These are phyloP conservation scores for Tieghemostelium lacteum DNA, from an alignment of 78 protist species.

Conservation along the genomic window DNA sequence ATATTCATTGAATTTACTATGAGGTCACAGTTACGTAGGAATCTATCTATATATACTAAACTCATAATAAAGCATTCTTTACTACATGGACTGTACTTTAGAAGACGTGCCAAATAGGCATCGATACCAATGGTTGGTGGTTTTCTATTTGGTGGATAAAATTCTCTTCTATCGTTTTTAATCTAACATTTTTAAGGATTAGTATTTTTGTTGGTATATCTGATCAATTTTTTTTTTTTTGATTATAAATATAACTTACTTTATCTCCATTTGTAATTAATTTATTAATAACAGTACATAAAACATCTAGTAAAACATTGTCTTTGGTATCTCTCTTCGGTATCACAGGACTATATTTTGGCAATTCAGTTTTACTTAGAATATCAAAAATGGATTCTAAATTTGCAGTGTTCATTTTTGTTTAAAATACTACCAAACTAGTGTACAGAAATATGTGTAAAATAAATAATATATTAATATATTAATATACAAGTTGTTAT, in stretches of 20 bases:
- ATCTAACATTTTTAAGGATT: slow-evolving; percentile 3
- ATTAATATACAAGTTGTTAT: neutral
- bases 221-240: too few relatives aligned
- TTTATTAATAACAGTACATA: slow-evolving; percentile 75
- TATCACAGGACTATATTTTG: slow-evolving; percentile 48
- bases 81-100: slow-evolving; percentile 78
- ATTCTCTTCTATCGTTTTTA: slow-evolving; percentile 47
- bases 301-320: slow-evolving; percentile 60
- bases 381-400: slow-evolving; percentile 58
- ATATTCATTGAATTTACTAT: slow-evolving; percentile 75
- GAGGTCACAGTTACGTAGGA: slow-evolving; percentile 50
- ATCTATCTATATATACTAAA: slow-evolving; percentile 72
- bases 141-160: slow-evolving; percentile 80
- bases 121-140: slow-evolving; percentile 78
- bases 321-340: slow-evolving; percentile 77
- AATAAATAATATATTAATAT: neutral
- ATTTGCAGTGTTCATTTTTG: neutral
- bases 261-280: slow-evolving; percentile 69
- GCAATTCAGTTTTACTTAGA: slow-evolving; percentile 44
- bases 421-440: too few relatives aligned
- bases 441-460: too few relatives aligned
- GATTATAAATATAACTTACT: slow-evolving; percentile 8
- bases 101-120: slow-evolving; percentile 72
- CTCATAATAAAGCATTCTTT: slow-evolving; percentile 78
- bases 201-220: too few relatives aligned